Evolutionary conservation across 352 stramenopile species (phyloP).

Genomic region (Thalassiosira ordinaria): DNA sequence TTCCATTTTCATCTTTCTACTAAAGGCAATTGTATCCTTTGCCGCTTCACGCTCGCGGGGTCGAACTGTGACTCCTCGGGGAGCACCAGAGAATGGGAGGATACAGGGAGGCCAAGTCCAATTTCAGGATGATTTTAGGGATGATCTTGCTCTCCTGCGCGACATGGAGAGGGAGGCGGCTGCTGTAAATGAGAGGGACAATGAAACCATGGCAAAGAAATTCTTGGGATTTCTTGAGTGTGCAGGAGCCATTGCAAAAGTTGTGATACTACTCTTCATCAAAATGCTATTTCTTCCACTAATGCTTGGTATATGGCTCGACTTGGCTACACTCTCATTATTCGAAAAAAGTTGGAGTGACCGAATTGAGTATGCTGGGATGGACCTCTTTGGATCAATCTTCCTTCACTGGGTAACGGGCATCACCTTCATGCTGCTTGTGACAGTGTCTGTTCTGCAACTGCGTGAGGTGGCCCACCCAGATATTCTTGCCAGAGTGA

Average conservation of each 20-base stretch:
- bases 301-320: conserved; percentile 92
- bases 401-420: conserved; percentile 96
- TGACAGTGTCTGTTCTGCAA: conserved; percentile 95
- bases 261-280: conserved; percentile 93
- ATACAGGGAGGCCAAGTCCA: conserved; percentile 14
- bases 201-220: conserved; percentile 12
- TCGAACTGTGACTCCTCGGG: neutral
- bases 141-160: neutral
- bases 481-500: conserved; percentile 86
- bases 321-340: conserved; percentile 91
- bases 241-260: conserved; percentile 88
- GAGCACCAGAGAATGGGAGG: neutral
- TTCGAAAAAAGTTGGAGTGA: conserved; percentile 88
- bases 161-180: neutral
- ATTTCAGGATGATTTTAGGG: conserved; percentile 11
- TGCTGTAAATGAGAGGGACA: conserved; percentile 21
- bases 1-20: conserved; percentile 52
- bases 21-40: conserved; percentile 24
- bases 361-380: conserved; percentile 80
- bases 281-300: conserved; percentile 98
- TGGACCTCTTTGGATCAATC: conserved; percentile 91
- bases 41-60: neutral
- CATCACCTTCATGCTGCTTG: conserved; percentile 98
- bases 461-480: conserved; percentile 94
- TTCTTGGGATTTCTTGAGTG: conserved; percentile 60